Conservation (phyloP, 2,329 filamentous ascomycete genomes). For the Phaeosphaeria sp. region DNA sequence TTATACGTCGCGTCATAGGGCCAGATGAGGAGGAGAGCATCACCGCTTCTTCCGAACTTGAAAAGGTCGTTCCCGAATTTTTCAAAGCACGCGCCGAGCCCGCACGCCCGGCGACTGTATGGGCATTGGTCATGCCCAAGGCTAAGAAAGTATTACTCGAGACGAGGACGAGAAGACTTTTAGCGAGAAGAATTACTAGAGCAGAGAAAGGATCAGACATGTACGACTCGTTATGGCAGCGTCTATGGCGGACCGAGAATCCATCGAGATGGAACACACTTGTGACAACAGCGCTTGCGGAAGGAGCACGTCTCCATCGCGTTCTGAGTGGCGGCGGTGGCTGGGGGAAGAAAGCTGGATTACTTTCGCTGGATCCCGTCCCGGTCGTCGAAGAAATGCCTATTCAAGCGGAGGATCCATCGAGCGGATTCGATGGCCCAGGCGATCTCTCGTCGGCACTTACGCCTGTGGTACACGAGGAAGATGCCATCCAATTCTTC, state of each 20-base stretch:
- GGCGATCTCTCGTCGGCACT: constrained; percentile 49
- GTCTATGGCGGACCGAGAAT: constrained; percentile 23
- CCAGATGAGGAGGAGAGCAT: constrained; percentile 50
- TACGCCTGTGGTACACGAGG: constrained; percentile 66
- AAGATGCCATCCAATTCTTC: constrained; percentile 63
- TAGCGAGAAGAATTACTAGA: constrained; percentile 4
- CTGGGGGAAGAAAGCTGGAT: constrained; percentile 81
- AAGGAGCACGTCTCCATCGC: constrained; percentile 53
- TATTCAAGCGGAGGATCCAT: constrained; percentile 1
- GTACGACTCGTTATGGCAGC: constrained; percentile 13
- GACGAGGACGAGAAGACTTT: constrained; percentile 12
- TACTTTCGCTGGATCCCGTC: constrained; percentile 76
- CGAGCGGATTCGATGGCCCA: constrained; percentile 23
- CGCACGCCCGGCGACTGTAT: constrained; percentile 66
- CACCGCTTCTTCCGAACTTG: constrained; percentile 76
- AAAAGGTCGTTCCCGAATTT: constrained; percentile 67
- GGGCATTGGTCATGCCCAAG: constrained; percentile 72
- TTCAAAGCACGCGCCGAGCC: constrained; percentile 54
- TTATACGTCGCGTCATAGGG: constrained; percentile 69
- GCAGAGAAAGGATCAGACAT: constrained; percentile 1
- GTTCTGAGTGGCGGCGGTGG: constrained; percentile 81
- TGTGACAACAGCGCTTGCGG: constrained; percentile 24
- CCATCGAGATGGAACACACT: constrained; percentile 28
- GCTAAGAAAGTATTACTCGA: neutral
- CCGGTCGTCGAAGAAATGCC: constrained; percentile 11